These are phyloP conservation scores for Pseudocercospora pini-densiflorae DNA, from an alignment of 2,329 filamentous ascomycete species.

Conservation along the genomic window DNA sequence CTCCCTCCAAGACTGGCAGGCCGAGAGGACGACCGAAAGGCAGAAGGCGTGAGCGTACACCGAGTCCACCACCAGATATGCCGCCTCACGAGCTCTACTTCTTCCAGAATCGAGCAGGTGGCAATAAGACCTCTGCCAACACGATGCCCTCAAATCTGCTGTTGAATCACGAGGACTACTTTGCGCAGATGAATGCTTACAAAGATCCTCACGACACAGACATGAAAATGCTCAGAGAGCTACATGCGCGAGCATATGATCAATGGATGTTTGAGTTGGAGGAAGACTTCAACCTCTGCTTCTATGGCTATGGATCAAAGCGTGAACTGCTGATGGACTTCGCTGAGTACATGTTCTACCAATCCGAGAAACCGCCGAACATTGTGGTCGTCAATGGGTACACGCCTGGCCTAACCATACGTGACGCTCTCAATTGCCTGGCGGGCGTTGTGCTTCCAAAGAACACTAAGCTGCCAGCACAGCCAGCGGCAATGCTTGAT, in stretches of 20 bases:
- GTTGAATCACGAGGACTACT: conserved; percentile 92
- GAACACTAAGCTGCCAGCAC: conserved; percentile 62
- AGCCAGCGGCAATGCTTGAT: conserved; percentile 71
- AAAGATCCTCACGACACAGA: conserved; percentile 72
- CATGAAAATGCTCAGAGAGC: conserved; percentile 69
- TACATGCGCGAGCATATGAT: conserved; percentile 81
- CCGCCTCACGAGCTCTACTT: conserved; percentile 93
- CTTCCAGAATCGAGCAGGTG: conserved; percentile 83
- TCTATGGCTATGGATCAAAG: conserved; percentile 95
- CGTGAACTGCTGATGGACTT: conserved; percentile 74
- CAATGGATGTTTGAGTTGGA: conserved; percentile 93
- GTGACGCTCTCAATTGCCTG: conserved; percentile 72
- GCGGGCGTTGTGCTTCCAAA: conserved; percentile 63
- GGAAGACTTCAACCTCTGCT: conserved; percentile 84
- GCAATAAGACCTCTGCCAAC: conserved; percentile 83
- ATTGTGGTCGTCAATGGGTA: conserved; percentile 92
- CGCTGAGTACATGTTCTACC: conserved; percentile 69
- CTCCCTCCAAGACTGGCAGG: conserved; percentile 51
- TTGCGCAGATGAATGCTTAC: conserved; percentile 67
- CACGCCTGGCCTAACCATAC: conserved; percentile 65
- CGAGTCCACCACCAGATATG: conserved; percentile 79
- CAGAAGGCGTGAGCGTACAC: conserved; percentile 64
- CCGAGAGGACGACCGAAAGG: conserved; percentile 59
- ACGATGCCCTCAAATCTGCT: conserved; percentile 75
- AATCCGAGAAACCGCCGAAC: conserved; percentile 50